Evolutionary conservation across 352 stramenopile genomes (phyloP).

Genomic region (Thraustotheca clavata): DNA sequence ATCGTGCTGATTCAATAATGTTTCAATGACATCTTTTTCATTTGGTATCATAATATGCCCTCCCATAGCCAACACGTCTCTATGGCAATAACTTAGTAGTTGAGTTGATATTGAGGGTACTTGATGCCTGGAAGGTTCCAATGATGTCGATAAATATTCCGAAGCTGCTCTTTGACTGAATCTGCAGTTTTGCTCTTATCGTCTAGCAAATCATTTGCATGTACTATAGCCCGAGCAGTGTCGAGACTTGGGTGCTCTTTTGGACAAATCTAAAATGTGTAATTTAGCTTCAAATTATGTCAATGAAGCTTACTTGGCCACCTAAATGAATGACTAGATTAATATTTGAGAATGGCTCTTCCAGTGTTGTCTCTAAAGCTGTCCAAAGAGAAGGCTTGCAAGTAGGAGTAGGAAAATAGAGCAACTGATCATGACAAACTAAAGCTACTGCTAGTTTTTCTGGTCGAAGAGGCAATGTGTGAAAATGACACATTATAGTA

Average conservation of each 20-base stretch:
- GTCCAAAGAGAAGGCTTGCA: constrained; percentile 27
- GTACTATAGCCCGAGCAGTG: constrained; percentile 1
- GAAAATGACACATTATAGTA: constrained; percentile 38
- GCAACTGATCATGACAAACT: constrained; percentile 25
- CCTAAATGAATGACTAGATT: constrained; percentile 47
- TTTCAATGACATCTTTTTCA: constrained; percentile 3
- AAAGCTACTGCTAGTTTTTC: constrained; percentile 33
- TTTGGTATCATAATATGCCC: constrained; percentile 23
- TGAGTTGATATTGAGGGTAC: not conserved
- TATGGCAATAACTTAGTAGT: not conserved
- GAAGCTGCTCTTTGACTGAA: constrained; percentile 17
- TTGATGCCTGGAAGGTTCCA: constrained; percentile 24
- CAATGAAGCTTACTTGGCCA: constrained; percentile 26
- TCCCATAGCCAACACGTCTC: constrained; percentile 11
- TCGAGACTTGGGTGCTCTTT: constrained; percentile 8
- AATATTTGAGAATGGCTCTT: constrained; percentile 31
- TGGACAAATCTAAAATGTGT: not conserved
- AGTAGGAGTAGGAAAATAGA: not conserved
- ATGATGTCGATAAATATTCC: constrained; percentile 22
- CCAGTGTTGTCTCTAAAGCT: constrained; percentile 24
- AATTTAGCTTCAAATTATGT: constrained; percentile 5
- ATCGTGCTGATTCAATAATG: constrained; percentile 4
- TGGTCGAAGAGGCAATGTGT: constrained; percentile 31
- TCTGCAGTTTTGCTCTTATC: not conserved
- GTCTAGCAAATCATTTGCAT: constrained; percentile 14